Evolutionary conservation across 2,329 filamentous ascomycete species (phyloP).

Genomic region (Arthrobotrys entomopaga): DNA sequence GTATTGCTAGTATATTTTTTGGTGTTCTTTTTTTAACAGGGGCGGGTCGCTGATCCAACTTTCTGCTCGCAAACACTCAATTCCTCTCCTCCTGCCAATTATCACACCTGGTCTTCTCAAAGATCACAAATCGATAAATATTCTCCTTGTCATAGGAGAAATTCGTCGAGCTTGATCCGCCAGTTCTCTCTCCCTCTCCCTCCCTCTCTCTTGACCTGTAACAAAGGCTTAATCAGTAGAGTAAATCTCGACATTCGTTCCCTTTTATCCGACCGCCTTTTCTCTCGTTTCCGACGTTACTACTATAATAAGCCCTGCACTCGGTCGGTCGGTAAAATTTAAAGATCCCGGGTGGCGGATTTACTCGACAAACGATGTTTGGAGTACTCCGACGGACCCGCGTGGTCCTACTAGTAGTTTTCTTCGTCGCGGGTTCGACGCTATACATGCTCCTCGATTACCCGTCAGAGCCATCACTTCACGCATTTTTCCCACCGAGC

Average conservation of each 20-base stretch:
- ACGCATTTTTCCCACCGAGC: constrained; percentile 27
- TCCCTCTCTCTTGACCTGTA: neutral
- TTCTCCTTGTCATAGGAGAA: neutral
- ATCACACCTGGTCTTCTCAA: no score
- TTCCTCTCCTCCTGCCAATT: neutral
- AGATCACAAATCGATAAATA: constrained; percentile 2
- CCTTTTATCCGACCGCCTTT: neutral
- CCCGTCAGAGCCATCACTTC: constrained; percentile 4
- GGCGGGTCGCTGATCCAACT: neutral
- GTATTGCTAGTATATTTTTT: neutral
- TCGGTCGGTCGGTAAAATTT: no score
- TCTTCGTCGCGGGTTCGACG: constrained; percentile 24
- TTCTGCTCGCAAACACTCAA: neutral
- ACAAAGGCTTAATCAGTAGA: neutral
- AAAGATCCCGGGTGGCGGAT: neutral
- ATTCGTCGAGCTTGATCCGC: neutral
- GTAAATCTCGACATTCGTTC: neutral
- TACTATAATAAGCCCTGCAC: no score
- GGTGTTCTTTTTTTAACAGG: neutral
- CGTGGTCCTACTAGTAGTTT: constrained; percentile 23
- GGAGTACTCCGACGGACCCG: constrained; percentile 34
- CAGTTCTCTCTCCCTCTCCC: neutral
- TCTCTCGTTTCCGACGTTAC: neutral
- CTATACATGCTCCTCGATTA: constrained; percentile 20
- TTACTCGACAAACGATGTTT: constrained; percentile 18